Conservation (phyloP, 108 stramenopile genomes). For the Cyclotella sp. region DNA sequence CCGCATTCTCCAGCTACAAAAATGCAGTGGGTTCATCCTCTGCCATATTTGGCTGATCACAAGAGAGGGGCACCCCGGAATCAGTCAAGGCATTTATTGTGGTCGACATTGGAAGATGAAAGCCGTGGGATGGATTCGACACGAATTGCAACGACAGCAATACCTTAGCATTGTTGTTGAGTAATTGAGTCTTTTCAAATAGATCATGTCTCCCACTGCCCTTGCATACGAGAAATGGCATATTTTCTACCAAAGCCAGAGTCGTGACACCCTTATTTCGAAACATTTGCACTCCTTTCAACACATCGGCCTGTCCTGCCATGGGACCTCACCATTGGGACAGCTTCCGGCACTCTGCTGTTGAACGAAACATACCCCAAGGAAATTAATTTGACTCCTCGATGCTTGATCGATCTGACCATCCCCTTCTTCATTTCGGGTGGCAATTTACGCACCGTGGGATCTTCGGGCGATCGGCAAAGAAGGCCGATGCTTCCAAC, state of each 20-base stretch:
- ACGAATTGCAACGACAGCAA: slow-evolving; percentile 15
- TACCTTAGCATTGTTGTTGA: background rate
- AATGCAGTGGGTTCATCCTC: slow-evolving; percentile 62
- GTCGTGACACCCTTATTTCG: slow-evolving; percentile 90
- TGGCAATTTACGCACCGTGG: slow-evolving; percentile 69
- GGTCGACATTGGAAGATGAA: slow-evolving; percentile 81
- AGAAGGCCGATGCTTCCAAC: too few species aligned
- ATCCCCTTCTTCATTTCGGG: slow-evolving; percentile 60
- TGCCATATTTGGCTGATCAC: slow-evolving; percentile 36
- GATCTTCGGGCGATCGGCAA: slow-evolving; percentile 89
- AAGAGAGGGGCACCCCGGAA: slow-evolving; percentile 71
- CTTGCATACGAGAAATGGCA: slow-evolving; percentile 93
- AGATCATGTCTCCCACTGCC: slow-evolving; percentile 84
- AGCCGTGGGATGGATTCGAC: slow-evolving; percentile 54
- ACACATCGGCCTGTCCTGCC: slow-evolving; percentile 92
- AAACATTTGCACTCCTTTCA: slow-evolving; percentile 98
- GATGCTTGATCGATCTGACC: slow-evolving; percentile 85
- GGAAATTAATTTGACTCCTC: slow-evolving; percentile 86
- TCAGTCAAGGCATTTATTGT: slow-evolving; percentile 74
- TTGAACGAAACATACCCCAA: slow-evolving; percentile 86
- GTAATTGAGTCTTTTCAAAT: slow-evolving; percentile 65
- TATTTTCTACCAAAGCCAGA: slow-evolving; percentile 98
- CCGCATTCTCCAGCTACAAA: slow-evolving; percentile 62
- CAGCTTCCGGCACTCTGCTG: slow-evolving; percentile 89
- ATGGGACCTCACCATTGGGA: slow-evolving; percentile 81